A percentile compares a stretch with the other conserved stretches of the same genome.
Evolutionary conservation across 768 basidiomycete genomes (phyloP).

Genomic region (Suillus decipiens): DNA sequence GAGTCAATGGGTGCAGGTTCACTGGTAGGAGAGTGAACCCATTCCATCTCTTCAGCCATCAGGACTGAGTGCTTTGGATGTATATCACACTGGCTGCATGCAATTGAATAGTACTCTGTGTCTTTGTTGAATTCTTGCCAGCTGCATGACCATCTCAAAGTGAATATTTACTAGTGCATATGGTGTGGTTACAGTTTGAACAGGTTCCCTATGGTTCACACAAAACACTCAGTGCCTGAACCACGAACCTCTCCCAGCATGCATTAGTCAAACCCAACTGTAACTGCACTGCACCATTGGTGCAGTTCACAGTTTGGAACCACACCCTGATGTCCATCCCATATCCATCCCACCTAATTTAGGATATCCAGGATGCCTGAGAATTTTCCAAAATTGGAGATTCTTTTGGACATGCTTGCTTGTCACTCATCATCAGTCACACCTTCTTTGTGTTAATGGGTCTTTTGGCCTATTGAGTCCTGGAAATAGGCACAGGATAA

Average conservation of each 20-base stretch:
- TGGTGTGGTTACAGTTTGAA: neutral
- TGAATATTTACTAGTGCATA: neutral
- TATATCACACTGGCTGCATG: neutral
- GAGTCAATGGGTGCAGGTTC: neutral
- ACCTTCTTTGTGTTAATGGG: too few relatives aligned
- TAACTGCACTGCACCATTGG: neutral
- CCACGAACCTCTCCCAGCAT: neutral
- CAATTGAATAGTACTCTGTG: neutral
- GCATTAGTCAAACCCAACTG: neutral
- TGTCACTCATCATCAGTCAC: too few relatives aligned
- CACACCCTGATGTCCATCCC: too few relatives aligned
- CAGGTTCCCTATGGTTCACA: neutral
- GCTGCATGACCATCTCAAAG: neutral
- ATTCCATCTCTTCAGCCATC: neutral
- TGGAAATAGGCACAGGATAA: too few relatives aligned
- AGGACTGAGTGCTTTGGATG: neutral
- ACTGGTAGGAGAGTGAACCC: conserved; percentile 1
- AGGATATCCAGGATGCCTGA: too few relatives aligned
- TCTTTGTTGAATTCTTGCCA: neutral
- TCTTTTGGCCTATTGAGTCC: too few relatives aligned
- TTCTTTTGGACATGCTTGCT: too few relatives aligned
- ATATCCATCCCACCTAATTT: too few relatives aligned
- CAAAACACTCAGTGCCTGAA: neutral
- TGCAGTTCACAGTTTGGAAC: neutral
- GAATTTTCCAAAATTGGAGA: too few relatives aligned